Percentiles rank a stretch among this genome's conserved stretches.
Evolutionary conservation across 2,329 filamentous ascomycete species (phyloP).

Genomic region (Didymella keratinophila): DNA sequence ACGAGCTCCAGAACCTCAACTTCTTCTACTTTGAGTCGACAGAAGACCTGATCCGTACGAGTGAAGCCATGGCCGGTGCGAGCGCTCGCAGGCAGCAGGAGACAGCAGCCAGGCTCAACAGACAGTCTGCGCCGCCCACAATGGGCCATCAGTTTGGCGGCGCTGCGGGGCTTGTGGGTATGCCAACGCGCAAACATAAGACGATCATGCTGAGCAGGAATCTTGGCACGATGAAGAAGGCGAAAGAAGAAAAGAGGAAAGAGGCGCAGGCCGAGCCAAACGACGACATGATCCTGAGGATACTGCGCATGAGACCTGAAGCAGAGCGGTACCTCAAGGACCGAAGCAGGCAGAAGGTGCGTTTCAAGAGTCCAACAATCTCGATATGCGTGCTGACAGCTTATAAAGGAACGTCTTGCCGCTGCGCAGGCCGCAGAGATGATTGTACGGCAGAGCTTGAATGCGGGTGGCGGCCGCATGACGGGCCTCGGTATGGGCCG

Average conservation of each 20-base stretch:
- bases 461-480: conserved; percentile 64
- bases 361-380: background rate
- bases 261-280: conserved; percentile 96
- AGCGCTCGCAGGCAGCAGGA: conserved; percentile 81
- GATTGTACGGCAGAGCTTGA: conserved; percentile 92
- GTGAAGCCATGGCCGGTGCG: conserved; percentile 91
- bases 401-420: conserved; percentile 74
- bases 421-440: conserved; percentile 89
- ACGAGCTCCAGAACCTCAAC: conserved; percentile 93
- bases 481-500: conserved; percentile 45
- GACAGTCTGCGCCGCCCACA: conserved; percentile 71
- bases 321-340: conserved; percentile 88
- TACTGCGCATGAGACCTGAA: conserved; percentile 93
- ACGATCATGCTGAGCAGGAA: conserved; percentile 92
- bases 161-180: conserved; percentile 67
- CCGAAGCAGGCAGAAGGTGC: conserved; percentile 81
- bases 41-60: conserved; percentile 90
- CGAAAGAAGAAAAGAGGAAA: conserved; percentile 93
- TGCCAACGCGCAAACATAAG: conserved; percentile 60
- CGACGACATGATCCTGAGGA: conserved; percentile 97
- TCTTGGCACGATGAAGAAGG: conserved; percentile 92
- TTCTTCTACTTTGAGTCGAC: conserved; percentile 98
- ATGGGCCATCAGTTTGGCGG: conserved; percentile 62
- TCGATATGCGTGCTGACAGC: conserved; percentile 6
- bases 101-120: conserved; percentile 62